Base-by-base conservation (phyloP, 2,329 filamentous ascomycete genomes). In the Rhynchosporium graminicola region DNA sequence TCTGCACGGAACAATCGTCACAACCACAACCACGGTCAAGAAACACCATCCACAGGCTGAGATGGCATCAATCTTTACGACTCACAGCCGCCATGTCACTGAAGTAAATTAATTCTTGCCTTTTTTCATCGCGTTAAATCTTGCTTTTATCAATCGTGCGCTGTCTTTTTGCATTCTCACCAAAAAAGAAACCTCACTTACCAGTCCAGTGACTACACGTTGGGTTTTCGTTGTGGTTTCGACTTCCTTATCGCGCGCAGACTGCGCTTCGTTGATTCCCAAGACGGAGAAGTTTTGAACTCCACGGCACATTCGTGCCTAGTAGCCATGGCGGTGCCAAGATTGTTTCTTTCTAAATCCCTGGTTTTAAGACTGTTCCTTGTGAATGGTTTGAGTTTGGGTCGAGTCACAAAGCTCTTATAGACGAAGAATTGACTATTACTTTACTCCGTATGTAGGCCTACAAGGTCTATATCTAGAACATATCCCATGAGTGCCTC, bases 171-270 rank as follows among this genome's bases (percentile, higher is more conserved):
- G 36, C n/a, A 12, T 5, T 54, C 1, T 54, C 51, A 36, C 50
- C 33, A 36, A 10, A 10, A 5, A 36, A 5, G 33, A 6, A 26
- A 20, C 20, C 20, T 20, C 20, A 20, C 7, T 40, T 12, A 28
- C 51, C 51, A 54, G 51, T 54, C 51, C 51, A 40, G 33, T 40
- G 51, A 54, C 51, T 54, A n/a, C 51, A 54, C 51, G 51, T 54
- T 40, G 51, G 51, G 15, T 13, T 42, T 29, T 10, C 1, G 38
- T 40, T 20, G 28, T 42, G 51, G 33, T 42, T 36, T 40, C n/a
- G n/a, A 54, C 26, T 4, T 29, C 10, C 28, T 28, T 20, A 28
- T 5, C 28, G 51, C 33, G 20, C 33, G 33, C 33, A 36, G 33
- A 36, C 51, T 40, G 51, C 51, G 28, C 8, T 54, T 36, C 51